Evolutionary conservation across 305 asterid genomes (phyloP), one percentile per base, ranked within the genome.

Genomic region (Solanum aculeatissimum): DNA sequence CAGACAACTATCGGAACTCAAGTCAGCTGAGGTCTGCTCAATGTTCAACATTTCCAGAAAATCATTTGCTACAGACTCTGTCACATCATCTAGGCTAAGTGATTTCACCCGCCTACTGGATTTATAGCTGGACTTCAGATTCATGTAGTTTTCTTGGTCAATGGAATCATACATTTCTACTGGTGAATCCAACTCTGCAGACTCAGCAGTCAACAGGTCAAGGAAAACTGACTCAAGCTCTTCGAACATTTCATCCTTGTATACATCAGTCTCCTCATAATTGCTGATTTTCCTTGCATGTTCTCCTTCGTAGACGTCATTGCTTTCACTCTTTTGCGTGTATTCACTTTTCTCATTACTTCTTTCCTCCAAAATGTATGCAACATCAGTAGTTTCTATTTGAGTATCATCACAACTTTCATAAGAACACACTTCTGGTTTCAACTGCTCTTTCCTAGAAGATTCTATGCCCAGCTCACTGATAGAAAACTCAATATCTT

Each of bases 11-110:
- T 88, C 93, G 79, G 87, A 90, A 85, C 60, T 79, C 83, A 70
- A 40, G 38, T 85, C 91, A 83, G 49, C 88, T 81, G 85, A 90
- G 83, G 83, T 82, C 86, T 85, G 92, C 75, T 86, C 93, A 85
- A 84, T 38, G 79, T 89, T 88, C 89, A 96, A 82, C 95, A 92
- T 91, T 86, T 89, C 83, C 81, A 96, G 95, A 91, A 93, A 96
- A 79, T 95, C 98, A 71, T 94, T 90, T 81, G 94, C 97, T 70
- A 96, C 94, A 7, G 94, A 91, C 82, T 94, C 98, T 74, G 93
- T 91, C 65, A 88, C 85, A 85, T 91, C 93, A 84, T 89, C 96
- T 87, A 92, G 83, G 91, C 91, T 90, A 84, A 83, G 92, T 35
- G 96, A 91, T 86, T 88, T 90, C 68, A 57, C 84, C 77, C 86